Conservation (phyloP, 192 early-diverging fungal genomes). For the Rhizoclosmatium globosum region DNA sequence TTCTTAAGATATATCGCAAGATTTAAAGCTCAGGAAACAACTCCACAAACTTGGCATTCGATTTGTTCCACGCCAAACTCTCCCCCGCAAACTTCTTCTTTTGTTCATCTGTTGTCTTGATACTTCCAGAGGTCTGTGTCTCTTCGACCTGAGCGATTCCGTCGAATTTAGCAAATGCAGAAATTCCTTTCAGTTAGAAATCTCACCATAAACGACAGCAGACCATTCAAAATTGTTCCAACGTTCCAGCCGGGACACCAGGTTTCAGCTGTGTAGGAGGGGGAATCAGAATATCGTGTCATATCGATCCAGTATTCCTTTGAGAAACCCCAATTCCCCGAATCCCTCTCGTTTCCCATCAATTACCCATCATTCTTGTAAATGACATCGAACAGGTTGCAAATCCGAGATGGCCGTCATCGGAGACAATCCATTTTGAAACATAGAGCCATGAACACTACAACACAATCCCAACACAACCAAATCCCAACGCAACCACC, state of each 20-base stretch:
- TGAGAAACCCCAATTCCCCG: background rate
- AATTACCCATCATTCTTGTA: background rate
- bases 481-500: background rate
- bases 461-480: background rate
- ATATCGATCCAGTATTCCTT: background rate
- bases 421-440: too few relatives aligned
- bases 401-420: too few relatives aligned
- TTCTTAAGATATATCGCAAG: too few relatives aligned
- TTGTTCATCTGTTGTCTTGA: conserved; percentile 80
- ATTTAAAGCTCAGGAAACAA: conserved; percentile 14
- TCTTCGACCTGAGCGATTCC: conserved; percentile 70
- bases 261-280: conserved; percentile 47
- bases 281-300: background rate
- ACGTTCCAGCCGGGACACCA: conserved; percentile 99
- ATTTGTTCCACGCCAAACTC: conserved; percentile 82
- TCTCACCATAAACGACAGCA: conserved; percentile 94
- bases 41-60: conserved; percentile 70
- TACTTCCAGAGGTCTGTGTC: conserved; percentile 86
- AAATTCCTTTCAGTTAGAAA: background rate
- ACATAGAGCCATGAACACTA: too few relatives aligned
- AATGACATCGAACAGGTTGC: background rate
- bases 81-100: conserved; percentile 79
- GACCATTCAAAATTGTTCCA: conserved; percentile 92
- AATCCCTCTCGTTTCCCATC: background rate
- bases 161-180: background rate